phyloP scores from a whole-genome alignment of 176 grass and related monocot species.

The Carex myosuroides region DNA sequence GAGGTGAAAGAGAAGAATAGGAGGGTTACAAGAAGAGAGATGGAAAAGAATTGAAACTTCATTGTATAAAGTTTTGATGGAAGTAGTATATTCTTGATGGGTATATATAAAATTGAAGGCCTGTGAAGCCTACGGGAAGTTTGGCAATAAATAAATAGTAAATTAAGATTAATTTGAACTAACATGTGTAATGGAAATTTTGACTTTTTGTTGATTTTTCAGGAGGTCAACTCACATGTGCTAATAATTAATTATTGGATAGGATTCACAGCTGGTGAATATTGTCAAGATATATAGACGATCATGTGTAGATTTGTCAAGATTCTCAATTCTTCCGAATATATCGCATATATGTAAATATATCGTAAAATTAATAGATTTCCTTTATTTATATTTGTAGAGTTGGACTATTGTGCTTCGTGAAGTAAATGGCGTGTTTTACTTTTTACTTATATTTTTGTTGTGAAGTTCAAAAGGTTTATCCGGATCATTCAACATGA shows the following conservation, averaged over 20 bases:
- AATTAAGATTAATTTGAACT: neutral
- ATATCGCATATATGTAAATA: no score
- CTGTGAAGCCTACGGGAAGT: neutral
- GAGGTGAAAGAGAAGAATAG: neutral
- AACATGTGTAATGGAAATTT: neutral
- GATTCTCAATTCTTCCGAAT: no score
- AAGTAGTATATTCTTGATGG: neutral
- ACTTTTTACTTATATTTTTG: no score
- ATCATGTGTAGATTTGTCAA: no score
- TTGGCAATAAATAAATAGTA: neutral
- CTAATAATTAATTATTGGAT: neutral
- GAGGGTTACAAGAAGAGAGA: neutral
- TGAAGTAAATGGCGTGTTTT: no score
- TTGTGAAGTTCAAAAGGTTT: no score
- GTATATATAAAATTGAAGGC: neutral
- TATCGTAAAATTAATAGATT: no score
- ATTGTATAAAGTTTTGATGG: neutral
- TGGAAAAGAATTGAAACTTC: neutral
- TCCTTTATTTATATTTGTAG: no score
- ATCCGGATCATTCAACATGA: no score
- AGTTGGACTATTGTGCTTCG: no score
- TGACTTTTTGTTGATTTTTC: neutral
- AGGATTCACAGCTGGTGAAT: neutral
- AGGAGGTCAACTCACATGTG: neutral
- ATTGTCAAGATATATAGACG: no score